phyloP scores from a whole-genome alignment of 177 flowering plant species.

The Telopea speciosissima region DNA sequence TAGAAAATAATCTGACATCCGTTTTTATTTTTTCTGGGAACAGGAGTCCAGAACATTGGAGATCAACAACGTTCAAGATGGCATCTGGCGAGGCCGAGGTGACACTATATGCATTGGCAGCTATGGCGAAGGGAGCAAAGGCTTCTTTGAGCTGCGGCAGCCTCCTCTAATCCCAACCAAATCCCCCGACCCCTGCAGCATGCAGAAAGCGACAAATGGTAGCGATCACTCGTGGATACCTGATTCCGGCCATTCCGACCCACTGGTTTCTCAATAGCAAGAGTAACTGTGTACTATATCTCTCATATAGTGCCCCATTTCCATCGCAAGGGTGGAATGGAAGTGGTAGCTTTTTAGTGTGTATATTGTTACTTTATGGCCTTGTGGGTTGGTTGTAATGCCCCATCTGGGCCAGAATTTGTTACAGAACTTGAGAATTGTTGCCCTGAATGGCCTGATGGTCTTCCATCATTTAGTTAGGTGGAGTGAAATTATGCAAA shows the following conservation, averaged over 20 bases:
- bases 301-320: not conserved
- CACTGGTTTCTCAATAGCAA: not conserved
- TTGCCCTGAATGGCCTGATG: not conserved
- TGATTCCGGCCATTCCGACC: slow-evolving; percentile 1
- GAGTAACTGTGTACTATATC: not conserved
- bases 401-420: not conserved
- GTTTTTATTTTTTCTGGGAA: slow-evolving; percentile 6
- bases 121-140: slow-evolving; percentile 38
- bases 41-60: slow-evolving; percentile 91
- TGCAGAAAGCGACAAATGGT: slow-evolving; percentile 11
- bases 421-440: not conserved
- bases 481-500: not conserved
- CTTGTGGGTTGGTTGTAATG: not conserved
- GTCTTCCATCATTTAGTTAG: not conserved
- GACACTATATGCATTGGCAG: slow-evolving; percentile 77
- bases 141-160: slow-evolving; percentile 33
- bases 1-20: too few species aligned
- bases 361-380: not conserved
- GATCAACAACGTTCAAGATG: slow-evolving; percentile 87
- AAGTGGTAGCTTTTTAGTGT: not conserved
- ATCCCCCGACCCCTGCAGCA: slow-evolving; percentile 21
- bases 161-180: slow-evolving; percentile 33
- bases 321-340: not conserved
- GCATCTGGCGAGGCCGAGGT: slow-evolving; percentile 90
- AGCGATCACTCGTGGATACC: slow-evolving; percentile 3